These are phyloP conservation scores for Lanmaoa rubissima DNA, from an alignment of 768 basidiomycete genomes.

Conservation along the genomic window DNA sequence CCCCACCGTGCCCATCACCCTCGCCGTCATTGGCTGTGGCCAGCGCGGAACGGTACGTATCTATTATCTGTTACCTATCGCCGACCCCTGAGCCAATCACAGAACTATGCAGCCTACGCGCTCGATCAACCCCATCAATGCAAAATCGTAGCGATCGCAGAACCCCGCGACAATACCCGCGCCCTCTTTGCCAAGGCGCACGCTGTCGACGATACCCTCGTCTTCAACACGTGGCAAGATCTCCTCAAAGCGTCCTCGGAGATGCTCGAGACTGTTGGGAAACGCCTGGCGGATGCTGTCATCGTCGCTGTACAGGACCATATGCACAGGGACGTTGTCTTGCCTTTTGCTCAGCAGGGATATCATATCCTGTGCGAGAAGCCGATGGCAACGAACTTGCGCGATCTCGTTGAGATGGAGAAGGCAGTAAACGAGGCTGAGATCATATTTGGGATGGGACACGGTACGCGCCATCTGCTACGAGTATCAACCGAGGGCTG, in stretches of 20 bases:
- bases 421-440: conserved; percentile 64
- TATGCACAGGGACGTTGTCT: conserved; percentile 71
- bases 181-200: conserved; percentile 54
- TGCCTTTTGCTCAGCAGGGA: conserved; percentile 75
- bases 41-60: conserved; percentile 70
- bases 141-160: conserved; percentile 82
- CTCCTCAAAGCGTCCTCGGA: conserved; percentile 67
- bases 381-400: conserved; percentile 78
- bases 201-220: conserved; percentile 61
- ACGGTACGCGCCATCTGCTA: conserved; percentile 48
- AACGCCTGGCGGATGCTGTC: conserved; percentile 78
- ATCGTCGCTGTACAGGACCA: conserved; percentile 78
- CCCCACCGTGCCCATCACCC: conserved; percentile 48
- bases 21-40: conserved; percentile 82
- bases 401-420: conserved; percentile 76
- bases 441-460: conserved; percentile 83
- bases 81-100: background rate
- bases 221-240: conserved; percentile 71
- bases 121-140: conserved; percentile 56
- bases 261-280: conserved; percentile 59
- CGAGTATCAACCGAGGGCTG: background rate
- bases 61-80: background rate
- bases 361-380: conserved; percentile 93
- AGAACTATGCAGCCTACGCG: conserved; percentile 69
- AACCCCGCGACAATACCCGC: conserved; percentile 70